Percentiles rank a stretch among this genome's conserved stretches.
Conservation (phyloP, 305 asterid species). For the Rubia balearica region DNA sequence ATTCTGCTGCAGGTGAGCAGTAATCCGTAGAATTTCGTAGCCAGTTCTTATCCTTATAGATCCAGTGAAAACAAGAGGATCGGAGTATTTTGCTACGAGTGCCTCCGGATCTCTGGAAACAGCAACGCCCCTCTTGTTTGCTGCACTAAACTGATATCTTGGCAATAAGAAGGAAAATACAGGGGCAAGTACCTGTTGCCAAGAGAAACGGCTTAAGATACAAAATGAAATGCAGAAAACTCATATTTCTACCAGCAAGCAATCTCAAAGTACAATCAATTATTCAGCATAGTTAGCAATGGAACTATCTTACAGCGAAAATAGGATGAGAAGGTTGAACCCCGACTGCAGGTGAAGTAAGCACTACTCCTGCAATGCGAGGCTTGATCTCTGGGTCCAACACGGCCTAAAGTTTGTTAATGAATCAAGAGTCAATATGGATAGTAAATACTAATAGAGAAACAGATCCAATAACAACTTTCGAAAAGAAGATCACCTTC, state of each 20-base stretch:
- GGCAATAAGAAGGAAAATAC: slow-evolving; percentile 63
- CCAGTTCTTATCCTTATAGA: slow-evolving; percentile 81
- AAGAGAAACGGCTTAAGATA: neutral
- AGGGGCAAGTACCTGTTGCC: slow-evolving; percentile 69
- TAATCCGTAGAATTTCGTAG: slow-evolving; percentile 60
- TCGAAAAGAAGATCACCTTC: slow-evolving; percentile 38
- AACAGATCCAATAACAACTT: neutral
- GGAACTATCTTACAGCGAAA: slow-evolving; percentile 40
- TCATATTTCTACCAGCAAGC: neutral
- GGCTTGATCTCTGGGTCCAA: slow-evolving; percentile 66
- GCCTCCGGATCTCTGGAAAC: slow-evolving; percentile 87
- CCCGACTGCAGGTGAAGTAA: slow-evolving; percentile 91
- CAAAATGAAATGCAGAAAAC: neutral
- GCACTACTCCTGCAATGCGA: slow-evolving; percentile 50
- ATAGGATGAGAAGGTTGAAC: slow-evolving; percentile 90
- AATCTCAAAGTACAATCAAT: neutral
- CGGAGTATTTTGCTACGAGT: slow-evolving; percentile 68
- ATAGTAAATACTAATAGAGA: neutral
- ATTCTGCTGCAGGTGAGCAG: slow-evolving; percentile 58
- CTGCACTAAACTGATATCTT: slow-evolving; percentile 71
- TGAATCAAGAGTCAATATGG: slow-evolving; percentile 4
- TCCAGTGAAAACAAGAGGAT: slow-evolving; percentile 86
- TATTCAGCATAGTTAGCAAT: no score
- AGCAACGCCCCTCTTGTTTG: slow-evolving; percentile 52
- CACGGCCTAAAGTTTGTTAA: slow-evolving; percentile 41